Conservation (phyloP, 2,329 filamentous ascomycete species). For the Aurifilum marmelostoma region DNA sequence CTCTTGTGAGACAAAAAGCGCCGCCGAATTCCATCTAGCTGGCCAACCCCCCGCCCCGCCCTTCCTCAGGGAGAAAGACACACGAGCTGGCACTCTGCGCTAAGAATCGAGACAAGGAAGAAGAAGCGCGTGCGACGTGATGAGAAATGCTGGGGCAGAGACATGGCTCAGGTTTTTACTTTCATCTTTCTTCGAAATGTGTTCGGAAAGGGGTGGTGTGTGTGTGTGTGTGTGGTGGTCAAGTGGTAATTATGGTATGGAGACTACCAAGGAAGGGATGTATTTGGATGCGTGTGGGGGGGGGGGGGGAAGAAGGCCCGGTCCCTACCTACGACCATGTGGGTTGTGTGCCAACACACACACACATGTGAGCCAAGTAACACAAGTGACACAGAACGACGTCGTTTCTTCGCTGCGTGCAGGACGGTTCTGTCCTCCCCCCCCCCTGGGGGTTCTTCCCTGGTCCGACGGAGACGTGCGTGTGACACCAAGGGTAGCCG, state of each 20-base stretch:
- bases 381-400: not conserved
- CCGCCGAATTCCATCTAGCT: not conserved
- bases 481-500: not conserved
- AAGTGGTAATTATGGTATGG: no score
- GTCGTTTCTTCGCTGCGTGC: not conserved
- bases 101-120: no score
- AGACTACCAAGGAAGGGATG: not conserved
- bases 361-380: not conserved
- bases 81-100: no score
- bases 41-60: no score
- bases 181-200: no score
- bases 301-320: no score
- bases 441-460: no score
- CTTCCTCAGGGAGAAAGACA: not conserved
- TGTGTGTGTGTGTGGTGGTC: no score
- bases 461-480: not conserved
- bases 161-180: not conserved
- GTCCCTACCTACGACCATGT: not conserved
- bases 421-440: not conserved
- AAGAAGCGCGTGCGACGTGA: not conserved
- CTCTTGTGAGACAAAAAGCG: not conserved
- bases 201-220: not conserved
- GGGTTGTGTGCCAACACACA: not conserved
- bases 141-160: not conserved
- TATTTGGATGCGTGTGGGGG: no score